Evolutionary conservation across 345 rosid species (phyloP), one percentile per base, ranked within the genome.

Genomic region (Nephelium lappaceum): DNA sequence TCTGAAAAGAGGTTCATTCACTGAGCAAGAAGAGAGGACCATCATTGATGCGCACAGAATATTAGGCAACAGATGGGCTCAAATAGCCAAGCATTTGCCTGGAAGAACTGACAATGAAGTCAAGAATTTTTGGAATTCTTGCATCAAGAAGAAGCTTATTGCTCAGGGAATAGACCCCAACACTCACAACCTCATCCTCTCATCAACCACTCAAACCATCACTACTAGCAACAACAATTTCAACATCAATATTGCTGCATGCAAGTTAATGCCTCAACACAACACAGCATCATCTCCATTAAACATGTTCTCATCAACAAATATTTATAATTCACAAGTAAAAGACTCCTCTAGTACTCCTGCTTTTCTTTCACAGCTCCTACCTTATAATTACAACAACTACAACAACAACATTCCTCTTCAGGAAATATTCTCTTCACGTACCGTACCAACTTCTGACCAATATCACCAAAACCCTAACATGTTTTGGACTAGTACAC

Each of bases 81-180:
- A 90, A 78, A 90, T 90, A 42, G 91, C 91, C 15, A 90, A 88
- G 76, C 89, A 90, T 77, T 82, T 90, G 79, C 93, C 91, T n/a
- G 91, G 93, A 0, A 83, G 93, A 80, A 88, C 93, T 25, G 91
- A 90, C 78, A 90, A 90, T 60, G 93, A 90, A 79, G 84, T 88
- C 27, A 90, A 90, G 87, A 90, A 90, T 75, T 90, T 90, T 68
- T 90, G 93, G 91, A 88, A 90, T 71, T 85, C 91, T 2, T 85
- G 81, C 85, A 84, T 90, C 62, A 90, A 90, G 87, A 90, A 90
- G 84, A 90, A 90, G 84, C 93, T 90, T 67, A 74, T 90, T 64
- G 77, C 91, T 9, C 91, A 84, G 66, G 89, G 91, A 16, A 65
- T 89, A 45, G 88, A 90, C 78, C 91, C 93, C 72, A 83, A 81